A percentile compares a stretch with the other conserved stretches of the same genome.
Conservation (phyloP, 1,139 yeast genomes). For the Scheffersomyces insectosa region DNA sequence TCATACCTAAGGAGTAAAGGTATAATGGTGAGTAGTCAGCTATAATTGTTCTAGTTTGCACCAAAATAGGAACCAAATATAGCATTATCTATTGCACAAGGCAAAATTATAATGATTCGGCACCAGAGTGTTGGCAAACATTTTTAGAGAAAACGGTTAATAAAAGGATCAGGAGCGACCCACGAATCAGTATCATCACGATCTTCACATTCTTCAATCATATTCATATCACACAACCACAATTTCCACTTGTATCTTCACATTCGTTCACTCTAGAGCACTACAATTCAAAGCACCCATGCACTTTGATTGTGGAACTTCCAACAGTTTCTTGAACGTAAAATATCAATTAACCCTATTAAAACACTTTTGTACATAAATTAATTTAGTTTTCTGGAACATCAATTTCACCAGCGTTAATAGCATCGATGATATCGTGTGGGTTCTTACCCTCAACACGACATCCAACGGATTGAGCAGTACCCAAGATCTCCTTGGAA, state of each 20-base stretch:
- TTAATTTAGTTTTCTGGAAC: constrained; percentile 78
- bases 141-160: constrained; percentile 5
- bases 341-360: constrained; percentile 36
- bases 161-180: neutral
- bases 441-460: constrained; percentile 99
- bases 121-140: constrained; percentile 98
- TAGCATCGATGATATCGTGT: constrained; percentile 97
- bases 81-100: constrained; percentile 23
- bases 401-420: constrained; percentile 97
- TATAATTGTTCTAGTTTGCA: constrained; percentile 78
- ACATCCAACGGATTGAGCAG: constrained; percentile 99
- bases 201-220: no score
- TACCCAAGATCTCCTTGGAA: constrained; percentile 98
- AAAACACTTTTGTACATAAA: constrained; percentile 38
- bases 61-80: constrained; percentile 92
- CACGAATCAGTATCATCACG: no score
- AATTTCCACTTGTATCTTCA: no score
- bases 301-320: no score
- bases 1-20: constrained; percentile 34
- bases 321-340: constrained; percentile 6
- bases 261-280: no score
- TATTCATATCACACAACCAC: no score
- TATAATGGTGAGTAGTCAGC: constrained; percentile 71
- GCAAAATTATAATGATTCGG: constrained; percentile 43
- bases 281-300: no score